These are phyloP conservation scores for Neurospora intermedia DNA, from an alignment of 495 filamentous ascomycete species.

Conservation along the genomic window DNA sequence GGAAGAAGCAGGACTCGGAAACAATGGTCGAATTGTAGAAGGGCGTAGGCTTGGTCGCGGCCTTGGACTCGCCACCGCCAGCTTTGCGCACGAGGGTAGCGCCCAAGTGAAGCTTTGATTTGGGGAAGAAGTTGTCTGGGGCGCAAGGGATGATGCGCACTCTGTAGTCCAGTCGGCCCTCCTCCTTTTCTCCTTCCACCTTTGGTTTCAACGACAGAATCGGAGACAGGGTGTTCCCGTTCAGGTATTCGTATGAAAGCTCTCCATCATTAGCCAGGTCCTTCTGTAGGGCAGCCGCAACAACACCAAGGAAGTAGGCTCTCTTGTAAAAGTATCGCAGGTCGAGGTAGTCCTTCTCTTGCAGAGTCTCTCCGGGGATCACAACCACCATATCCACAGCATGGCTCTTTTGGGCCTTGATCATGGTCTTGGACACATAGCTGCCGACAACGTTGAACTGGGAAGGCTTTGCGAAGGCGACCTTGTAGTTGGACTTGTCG, in stretches of 20 bases:
- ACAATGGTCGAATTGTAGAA: slow-evolving; percentile 83
- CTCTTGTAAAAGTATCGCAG: slow-evolving; percentile 91
- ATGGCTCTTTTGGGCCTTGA: slow-evolving; percentile 45
- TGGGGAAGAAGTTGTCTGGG: slow-evolving; percentile 53
- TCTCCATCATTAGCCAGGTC: slow-evolving; percentile 40
- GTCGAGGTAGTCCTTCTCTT: slow-evolving; percentile 91
- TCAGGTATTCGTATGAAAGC: slow-evolving; percentile 53
- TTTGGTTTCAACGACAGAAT: slow-evolving; percentile 45
- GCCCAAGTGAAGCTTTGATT: slow-evolving; percentile 54
- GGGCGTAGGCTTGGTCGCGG: slow-evolving; percentile 47
- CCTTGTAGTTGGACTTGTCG: slow-evolving; percentile 64
- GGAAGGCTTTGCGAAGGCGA: slow-evolving; percentile 63
- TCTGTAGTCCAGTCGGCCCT: slow-evolving; percentile 33
- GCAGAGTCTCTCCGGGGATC: slow-evolving; percentile 71
- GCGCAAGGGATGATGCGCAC: slow-evolving; percentile 73
- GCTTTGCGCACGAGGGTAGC: slow-evolving; percentile 56
- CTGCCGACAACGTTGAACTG: slow-evolving; percentile 84
- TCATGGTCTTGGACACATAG: slow-evolving; percentile 66
- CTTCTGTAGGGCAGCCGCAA: slow-evolving; percentile 58
- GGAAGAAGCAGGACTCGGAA: slow-evolving; percentile 60
- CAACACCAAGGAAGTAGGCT: slow-evolving; percentile 77
- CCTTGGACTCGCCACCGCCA: slow-evolving; percentile 23
- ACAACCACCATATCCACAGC: slow-evolving; percentile 73
- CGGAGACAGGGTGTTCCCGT: slow-evolving; percentile 72
- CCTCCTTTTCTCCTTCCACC: slow-evolving; percentile 7